Evolutionary conservation across 176 grass and related monocot genomes (phyloP).

Genomic region (Avena eriantha): DNA sequence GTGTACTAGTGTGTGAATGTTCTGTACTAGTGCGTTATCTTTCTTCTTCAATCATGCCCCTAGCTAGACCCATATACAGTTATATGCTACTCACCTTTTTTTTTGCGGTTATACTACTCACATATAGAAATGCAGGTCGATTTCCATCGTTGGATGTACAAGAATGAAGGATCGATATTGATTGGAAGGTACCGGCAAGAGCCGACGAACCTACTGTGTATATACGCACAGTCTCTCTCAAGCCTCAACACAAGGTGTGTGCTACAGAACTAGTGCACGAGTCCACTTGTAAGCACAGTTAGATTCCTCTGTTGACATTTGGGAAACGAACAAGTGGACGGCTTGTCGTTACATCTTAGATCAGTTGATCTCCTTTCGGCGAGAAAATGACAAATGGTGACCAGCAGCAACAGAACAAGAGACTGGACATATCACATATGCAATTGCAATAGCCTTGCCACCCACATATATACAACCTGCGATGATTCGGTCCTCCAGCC

Average conservation of each 20-base stretch:
- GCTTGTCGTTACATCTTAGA: neutral
- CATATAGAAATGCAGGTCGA: too few species aligned
- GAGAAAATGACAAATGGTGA: neutral
- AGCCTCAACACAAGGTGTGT: too few species aligned
- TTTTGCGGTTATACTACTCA: too few species aligned
- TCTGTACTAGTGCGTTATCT: too few species aligned
- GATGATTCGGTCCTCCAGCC: neutral
- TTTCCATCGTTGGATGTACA: neutral
- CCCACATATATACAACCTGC: neutral
- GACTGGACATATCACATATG: constrained; percentile 11
- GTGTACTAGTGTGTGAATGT: too few species aligned
- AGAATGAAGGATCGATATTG: neutral
- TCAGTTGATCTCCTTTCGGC: neutral
- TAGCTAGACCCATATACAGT: too few species aligned
- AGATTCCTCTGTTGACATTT: constrained; percentile 13
- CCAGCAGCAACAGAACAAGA: constrained; percentile 15
- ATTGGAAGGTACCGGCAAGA: neutral
- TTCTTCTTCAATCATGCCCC: too few species aligned
- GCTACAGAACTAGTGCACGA: neutral
- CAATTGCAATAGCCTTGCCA: neutral
- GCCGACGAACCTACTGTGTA: neutral
- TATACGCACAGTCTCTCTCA: neutral
- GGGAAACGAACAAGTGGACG: constrained; percentile 25
- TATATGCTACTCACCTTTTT: too few species aligned
- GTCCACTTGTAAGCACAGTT: neutral